Base-by-base conservation (phyloP, 2,329 filamentous ascomycete species). In the Biscogniauxia mediterranea region DNA sequence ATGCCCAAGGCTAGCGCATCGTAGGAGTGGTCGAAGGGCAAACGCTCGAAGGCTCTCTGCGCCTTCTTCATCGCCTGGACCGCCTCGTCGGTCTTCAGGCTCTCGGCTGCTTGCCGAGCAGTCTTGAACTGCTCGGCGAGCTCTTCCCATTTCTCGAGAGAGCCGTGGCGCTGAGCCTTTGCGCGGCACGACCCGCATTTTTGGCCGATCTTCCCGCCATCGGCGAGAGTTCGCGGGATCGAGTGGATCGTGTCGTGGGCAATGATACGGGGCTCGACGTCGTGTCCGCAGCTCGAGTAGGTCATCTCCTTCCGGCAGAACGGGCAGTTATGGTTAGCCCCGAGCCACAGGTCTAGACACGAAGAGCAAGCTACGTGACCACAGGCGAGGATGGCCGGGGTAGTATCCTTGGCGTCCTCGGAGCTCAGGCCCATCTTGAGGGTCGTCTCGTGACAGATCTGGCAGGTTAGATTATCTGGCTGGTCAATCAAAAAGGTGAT, bases 301-400 rank as follows among this genome's bases (percentile, higher is more conserved):
- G 28, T 54, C 63, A 78, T 62, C 3, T 57, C 19, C 9, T 61
- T 49, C 19, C 74, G 69, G 58, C 76, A 78, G 60, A 78, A 76
- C 1, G 74, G 77, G 55, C 77, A 79, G 9, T 55, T 63, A 2
- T 59, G 32, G 38, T 73, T 57, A 0, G 25, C 32, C 0, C 26
- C 23, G 5, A 75, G 53, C 73, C 75, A 77, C 1, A 19, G 42
- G 2, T 59, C 46, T 17, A 78, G 56, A 50, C 76, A 78, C 1
- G 8, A 17, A 4, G 61, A 52, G 55, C 76, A 74, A 3, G 64
- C 73, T 4, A 73, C 61, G 57, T 79, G 77, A 0, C 75, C 76
- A 49, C 76, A 78, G 0, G 77, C 73, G 23, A 77, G 61, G 1
- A 78, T 72, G 2, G 66, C 62, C 1, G 75, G 69, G 1, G 62